Conservation (phyloP, 1,284 basidiomycete genomes). For the Kalmanozyma brasiliensis region DNA sequence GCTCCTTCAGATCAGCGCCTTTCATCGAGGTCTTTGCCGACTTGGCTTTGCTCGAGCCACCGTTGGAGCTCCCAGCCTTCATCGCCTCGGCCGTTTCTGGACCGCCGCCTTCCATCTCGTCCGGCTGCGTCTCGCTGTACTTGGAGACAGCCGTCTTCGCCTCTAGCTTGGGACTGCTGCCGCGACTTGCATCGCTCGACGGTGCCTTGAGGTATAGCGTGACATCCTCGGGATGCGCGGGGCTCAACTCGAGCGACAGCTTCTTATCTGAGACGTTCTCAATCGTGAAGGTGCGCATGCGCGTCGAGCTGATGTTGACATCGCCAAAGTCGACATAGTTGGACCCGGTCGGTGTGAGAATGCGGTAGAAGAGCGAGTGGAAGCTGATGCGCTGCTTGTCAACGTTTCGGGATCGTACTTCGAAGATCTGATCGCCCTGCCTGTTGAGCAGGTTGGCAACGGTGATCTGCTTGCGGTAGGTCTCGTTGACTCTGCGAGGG, state of each 20-base stretch:
- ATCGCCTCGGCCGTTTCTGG: constrained; percentile 12
- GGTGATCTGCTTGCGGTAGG: constrained; percentile 71
- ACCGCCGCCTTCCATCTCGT: constrained; percentile 8
- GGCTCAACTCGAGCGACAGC: constrained; percentile 70
- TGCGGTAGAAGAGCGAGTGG: constrained; percentile 72
- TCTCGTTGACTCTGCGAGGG: constrained; percentile 71
- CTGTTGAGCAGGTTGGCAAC: constrained; percentile 68
- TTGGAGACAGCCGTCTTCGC: constrained; percentile 20
- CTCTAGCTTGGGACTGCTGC: constrained; percentile 33
- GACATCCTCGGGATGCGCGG: constrained; percentile 71
- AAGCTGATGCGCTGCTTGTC: constrained; percentile 71
- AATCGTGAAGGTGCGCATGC: constrained; percentile 70
- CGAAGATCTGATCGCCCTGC: constrained; percentile 70
- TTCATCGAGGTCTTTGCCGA: constrained; percentile 39
- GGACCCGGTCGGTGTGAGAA: constrained; percentile 70
- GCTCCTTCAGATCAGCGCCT: constrained; percentile 68
- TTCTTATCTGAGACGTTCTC: constrained; percentile 69
- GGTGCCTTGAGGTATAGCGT: constrained; percentile 69
- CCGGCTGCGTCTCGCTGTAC: constrained; percentile 23
- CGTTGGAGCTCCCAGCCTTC: neutral
- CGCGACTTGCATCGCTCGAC: constrained; percentile 1
- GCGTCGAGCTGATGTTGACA: constrained; percentile 70
- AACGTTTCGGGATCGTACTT: constrained; percentile 70
- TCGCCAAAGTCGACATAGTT: constrained; percentile 72
- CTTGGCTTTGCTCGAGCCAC: constrained; percentile 16